Evolutionary conservation across 2,329 filamentous ascomycete species (phyloP).

Genomic region (Trichoderma citrinoviride): DNA sequence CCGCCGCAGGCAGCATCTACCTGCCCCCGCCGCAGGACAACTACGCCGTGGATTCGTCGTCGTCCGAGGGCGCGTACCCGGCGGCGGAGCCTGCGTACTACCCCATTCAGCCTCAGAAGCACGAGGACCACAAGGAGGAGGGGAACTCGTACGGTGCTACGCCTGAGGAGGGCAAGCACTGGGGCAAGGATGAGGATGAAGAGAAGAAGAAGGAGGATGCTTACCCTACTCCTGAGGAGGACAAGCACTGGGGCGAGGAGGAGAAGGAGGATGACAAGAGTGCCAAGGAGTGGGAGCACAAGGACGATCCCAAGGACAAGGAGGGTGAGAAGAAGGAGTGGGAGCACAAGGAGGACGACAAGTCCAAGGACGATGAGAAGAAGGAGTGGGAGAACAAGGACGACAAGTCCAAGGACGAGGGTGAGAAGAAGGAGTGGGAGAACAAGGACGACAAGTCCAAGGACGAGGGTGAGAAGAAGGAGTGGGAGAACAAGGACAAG

Average conservation of each 20-base stretch:
- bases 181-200: not conserved
- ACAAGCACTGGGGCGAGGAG: not conserved
- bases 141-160: not conserved
- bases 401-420: not conserved
- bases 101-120: not conserved
- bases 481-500: not conserved
- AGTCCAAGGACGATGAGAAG: not conserved
- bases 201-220: not conserved
- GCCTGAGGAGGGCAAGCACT: not conserved
- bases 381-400: not conserved
- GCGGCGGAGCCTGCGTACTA: not conserved
- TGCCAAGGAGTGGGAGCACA: not conserved
- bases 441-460: not conserved
- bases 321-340: not conserved
- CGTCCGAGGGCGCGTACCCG: too few species aligned
- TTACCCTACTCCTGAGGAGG: too few species aligned
- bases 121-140: not conserved
- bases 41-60: not conserved
- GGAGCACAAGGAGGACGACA: not conserved
- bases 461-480: not conserved
- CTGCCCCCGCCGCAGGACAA: not conserved
- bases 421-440: not conserved
- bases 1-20: constrained; percentile 25
- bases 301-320: not conserved
- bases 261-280: not conserved